Evolutionary conservation across 257 asterid species (phyloP).

Genomic region (Scutellaria galericulata): DNA sequence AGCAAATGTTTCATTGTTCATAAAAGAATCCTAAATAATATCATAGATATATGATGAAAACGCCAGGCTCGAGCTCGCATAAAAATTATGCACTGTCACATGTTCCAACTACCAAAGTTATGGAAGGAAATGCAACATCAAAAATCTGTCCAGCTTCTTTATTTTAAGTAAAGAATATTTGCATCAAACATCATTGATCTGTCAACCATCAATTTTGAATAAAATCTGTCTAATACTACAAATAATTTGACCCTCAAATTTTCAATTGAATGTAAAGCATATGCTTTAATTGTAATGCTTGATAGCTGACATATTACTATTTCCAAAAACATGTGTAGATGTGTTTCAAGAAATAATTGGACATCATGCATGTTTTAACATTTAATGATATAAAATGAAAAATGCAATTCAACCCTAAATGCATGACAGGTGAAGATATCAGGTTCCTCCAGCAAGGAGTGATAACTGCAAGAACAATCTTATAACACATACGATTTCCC

Average conservation of each 20-base stretch:
- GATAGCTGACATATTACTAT: conserved; percentile 13
- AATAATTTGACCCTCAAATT: conserved; percentile 10
- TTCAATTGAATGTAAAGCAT: conserved; percentile 12
- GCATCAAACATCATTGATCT: conserved; percentile 4
- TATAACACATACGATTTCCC: background rate
- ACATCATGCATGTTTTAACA: conserved; percentile 1
- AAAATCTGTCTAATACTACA: background rate
- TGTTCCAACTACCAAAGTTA: conserved; percentile 7
- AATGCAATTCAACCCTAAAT: conserved; percentile 9
- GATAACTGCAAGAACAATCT: background rate
- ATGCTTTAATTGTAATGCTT: conserved; percentile 2
- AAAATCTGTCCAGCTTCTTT: conserved; percentile 3
- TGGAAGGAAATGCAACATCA: background rate
- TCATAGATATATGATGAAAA: conserved; percentile 21
- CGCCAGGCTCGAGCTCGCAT: conserved; percentile 4
- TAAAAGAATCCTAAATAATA: conserved; percentile 16
- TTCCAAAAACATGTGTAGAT: background rate
- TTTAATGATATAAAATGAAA: conserved; percentile 8
- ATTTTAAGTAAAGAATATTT: background rate
- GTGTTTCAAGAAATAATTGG: conserved; percentile 3
- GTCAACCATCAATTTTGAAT: conserved; percentile 2
- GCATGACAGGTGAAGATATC: conserved; percentile 3
- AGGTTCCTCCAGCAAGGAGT: background rate
- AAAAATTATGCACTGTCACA: background rate
- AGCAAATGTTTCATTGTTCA: conserved; percentile 6